Evolutionary conservation across 768 basidiomycete genomes (phyloP).

Genomic region (Artomyces pyxidatus): DNA sequence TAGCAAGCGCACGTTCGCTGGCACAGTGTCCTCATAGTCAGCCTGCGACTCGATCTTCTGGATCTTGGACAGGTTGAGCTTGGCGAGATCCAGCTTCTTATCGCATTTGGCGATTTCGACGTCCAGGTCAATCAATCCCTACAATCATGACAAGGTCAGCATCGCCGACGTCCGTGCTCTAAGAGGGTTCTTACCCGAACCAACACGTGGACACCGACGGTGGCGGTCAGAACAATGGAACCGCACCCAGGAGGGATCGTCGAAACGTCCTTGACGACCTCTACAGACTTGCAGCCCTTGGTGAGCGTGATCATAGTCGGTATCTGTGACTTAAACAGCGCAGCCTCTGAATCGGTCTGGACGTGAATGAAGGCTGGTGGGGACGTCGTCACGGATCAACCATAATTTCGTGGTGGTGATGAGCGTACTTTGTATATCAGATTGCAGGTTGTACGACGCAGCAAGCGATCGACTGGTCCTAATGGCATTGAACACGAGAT

Average conservation of each 20-base stretch:
- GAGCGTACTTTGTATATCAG: conserved; percentile 72
- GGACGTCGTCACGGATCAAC: too few relatives aligned
- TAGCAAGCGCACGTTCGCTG: conserved; percentile 59
- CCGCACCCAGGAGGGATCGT: conserved; percentile 90
- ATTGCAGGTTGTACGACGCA: conserved; percentile 83
- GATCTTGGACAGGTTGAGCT: conserved; percentile 68
- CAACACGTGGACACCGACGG: conserved; percentile 71
- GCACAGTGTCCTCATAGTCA: conserved; percentile 76
- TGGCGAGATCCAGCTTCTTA: conserved; percentile 77
- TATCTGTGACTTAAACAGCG: conserved; percentile 63
- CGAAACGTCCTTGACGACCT: conserved; percentile 50
- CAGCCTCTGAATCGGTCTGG: conserved; percentile 51
- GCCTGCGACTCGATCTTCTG: conserved; percentile 60
- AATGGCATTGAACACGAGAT: conserved; percentile 73
- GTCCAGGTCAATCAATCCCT: conserved; percentile 89
- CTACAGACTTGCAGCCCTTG: conserved; percentile 78
- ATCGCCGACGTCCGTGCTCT: not conserved
- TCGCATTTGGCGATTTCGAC: conserved; percentile 83
- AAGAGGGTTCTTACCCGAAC: conserved; percentile 54
- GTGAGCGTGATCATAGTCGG: conserved; percentile 73
- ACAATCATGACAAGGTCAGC: not conserved
- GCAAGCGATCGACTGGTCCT: conserved; percentile 78
- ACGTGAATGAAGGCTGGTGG: conserved; percentile 73
- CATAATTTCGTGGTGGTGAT: too few relatives aligned
- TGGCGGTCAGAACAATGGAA: conserved; percentile 67